Evolutionary conservation across 2,329 filamentous ascomycete species (phyloP).

Genomic region (Ophiostoma himal-ulmi): DNA sequence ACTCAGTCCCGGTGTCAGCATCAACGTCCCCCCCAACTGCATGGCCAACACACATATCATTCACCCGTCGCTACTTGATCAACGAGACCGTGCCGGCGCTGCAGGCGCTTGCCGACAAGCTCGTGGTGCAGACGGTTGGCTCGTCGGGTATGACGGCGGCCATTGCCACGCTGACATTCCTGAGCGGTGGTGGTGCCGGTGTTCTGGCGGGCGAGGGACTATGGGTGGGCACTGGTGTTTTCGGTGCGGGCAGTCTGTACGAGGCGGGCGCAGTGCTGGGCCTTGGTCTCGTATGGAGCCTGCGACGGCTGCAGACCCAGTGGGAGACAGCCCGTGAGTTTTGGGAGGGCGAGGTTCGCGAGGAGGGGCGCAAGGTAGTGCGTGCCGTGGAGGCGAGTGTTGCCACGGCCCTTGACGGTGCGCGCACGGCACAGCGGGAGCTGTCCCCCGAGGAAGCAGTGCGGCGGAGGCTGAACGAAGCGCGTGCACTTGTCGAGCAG

Average conservation of each 20-base stretch:
- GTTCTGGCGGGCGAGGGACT: slow-evolving; percentile 37
- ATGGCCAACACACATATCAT: slow-evolving; percentile 71
- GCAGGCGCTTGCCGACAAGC: slow-evolving; percentile 65
- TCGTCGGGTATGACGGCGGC: slow-evolving; percentile 59
- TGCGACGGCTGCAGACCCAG: slow-evolving; percentile 54
- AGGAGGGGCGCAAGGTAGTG: slow-evolving; percentile 60
- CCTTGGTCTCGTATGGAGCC: slow-evolving; percentile 54
- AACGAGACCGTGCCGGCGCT: slow-evolving; percentile 63
- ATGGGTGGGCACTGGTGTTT: slow-evolving; percentile 12
- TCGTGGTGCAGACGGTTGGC: slow-evolving; percentile 69
- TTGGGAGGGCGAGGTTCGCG: slow-evolving; percentile 62
- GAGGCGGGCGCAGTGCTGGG: slow-evolving; percentile 59
- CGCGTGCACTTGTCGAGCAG: slow-evolving; percentile 42
- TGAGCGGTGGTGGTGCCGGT: slow-evolving; percentile 35
- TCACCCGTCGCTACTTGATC: slow-evolving; percentile 61
- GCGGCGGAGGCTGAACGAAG: slow-evolving; percentile 31
- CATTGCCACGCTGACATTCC: slow-evolving; percentile 51
- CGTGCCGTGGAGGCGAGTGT: slow-evolving; percentile 51
- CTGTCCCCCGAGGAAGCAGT: slow-evolving; percentile 22
- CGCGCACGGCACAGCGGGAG: slow-evolving; percentile 25
- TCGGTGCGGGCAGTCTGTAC: slow-evolving; percentile 38
- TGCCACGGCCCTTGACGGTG: slow-evolving; percentile 40
- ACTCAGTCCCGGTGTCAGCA: not conserved
- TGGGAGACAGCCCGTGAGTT: slow-evolving; percentile 56
- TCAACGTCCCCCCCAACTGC: slow-evolving; percentile 31